Evolutionary conservation across 495 filamentous ascomycete species (phyloP).

Genomic region (Talaromyces trachyspermus): DNA sequence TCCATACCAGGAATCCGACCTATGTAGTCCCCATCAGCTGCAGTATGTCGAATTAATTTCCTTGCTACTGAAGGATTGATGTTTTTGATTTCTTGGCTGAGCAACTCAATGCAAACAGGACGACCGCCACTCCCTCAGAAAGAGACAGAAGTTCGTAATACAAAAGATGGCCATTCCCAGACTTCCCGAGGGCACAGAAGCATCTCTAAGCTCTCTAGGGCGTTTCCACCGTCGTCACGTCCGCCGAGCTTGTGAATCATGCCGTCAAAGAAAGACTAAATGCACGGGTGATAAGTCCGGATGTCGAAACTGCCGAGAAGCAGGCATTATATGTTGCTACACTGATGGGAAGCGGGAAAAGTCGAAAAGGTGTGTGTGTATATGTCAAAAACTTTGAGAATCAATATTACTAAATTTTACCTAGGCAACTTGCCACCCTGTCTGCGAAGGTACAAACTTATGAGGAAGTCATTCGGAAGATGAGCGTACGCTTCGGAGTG

Average conservation of each 20-base stretch:
- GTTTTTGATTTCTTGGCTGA: not conserved
- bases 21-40: constrained; percentile 7
- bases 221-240: constrained; percentile 37
- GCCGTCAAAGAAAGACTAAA: constrained; percentile 48
- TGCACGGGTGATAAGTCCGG: constrained; percentile 48
- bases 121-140: constrained; percentile 14
- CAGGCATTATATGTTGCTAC: constrained; percentile 45
- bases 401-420: not conserved
- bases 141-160: constrained; percentile 5
- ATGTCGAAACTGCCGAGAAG: constrained; percentile 49
- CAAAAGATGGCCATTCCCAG: constrained; percentile 38
- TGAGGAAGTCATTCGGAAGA: constrained; percentile 34
- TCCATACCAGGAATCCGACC: constrained; percentile 6
- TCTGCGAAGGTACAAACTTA: constrained; percentile 43
- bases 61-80: not conserved
- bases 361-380: constrained; percentile 45
- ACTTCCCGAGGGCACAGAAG: constrained; percentile 33
- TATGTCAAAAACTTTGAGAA: no score
- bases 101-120: constrained; percentile 14
- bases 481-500: constrained; percentile 30
- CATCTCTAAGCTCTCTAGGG: constrained; percentile 27
- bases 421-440: constrained; percentile 41
- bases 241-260: constrained; percentile 41
- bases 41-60: not conserved
- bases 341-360: constrained; percentile 51